phyloP scores from a whole-genome alignment of 164 flowering plant genomes.

The Hamamelis virginiana region DNA sequence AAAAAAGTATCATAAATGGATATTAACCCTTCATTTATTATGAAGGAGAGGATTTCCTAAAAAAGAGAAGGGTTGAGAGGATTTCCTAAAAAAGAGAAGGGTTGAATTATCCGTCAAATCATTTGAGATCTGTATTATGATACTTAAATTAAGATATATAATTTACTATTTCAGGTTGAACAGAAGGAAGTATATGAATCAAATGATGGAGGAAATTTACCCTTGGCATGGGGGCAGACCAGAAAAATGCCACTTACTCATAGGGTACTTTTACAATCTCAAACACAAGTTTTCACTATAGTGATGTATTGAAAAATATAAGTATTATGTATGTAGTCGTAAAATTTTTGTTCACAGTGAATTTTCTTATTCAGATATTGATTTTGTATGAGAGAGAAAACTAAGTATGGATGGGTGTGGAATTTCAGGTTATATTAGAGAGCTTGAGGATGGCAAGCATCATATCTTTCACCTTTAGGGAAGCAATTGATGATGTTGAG shows the following conservation, averaged over 20 bases:
- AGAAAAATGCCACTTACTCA: constrained; percentile 71
- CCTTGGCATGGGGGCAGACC: constrained; percentile 69
- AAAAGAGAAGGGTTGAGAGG: too few relatives aligned
- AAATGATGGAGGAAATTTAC: constrained; percentile 35
- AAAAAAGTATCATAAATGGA: too few relatives aligned
- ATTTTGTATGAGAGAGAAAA: not conserved
- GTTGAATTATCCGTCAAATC: too few relatives aligned
- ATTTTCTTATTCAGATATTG: too few relatives aligned
- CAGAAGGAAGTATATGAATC: constrained; percentile 46
- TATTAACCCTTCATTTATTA: too few relatives aligned
- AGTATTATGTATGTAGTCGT: too few relatives aligned
- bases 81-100: too few relatives aligned
- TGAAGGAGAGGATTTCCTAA: too few relatives aligned
- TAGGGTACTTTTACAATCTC: constrained; percentile 34
- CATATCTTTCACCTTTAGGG: constrained; percentile 84
- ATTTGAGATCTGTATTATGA: not conserved
- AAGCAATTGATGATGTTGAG: constrained; percentile 87
- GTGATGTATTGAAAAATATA: too few relatives aligned
- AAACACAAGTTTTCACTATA: too few relatives aligned
- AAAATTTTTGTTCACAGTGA: too few relatives aligned
- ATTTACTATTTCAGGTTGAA: constrained; percentile 50
- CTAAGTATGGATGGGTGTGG: not conserved
- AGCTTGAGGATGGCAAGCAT: constrained; percentile 87
- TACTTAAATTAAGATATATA: too few relatives aligned
- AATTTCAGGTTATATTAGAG: constrained; percentile 68